Percentiles rank a stretch among this genome's conserved stretches.
phyloP scores from a whole-genome alignment of 2,329 filamentous ascomycete genomes.

The Mycocentrospora acerina region DNA sequence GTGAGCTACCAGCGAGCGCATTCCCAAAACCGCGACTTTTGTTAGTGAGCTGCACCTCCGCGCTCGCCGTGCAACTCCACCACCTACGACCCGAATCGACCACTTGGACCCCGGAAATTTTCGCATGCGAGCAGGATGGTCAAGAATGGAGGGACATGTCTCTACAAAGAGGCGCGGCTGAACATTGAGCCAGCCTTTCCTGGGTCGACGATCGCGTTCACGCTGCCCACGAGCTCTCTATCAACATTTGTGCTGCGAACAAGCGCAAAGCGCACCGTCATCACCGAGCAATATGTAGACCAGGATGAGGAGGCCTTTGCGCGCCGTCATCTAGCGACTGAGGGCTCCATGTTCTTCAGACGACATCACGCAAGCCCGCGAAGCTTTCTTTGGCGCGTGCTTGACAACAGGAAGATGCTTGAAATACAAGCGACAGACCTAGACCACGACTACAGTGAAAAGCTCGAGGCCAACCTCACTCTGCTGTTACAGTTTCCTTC shows the following conservation, averaged over 20 bases:
- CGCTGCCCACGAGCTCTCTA: constrained; percentile 36
- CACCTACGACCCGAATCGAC: constrained; percentile 11
- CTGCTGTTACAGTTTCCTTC: constrained; percentile 77
- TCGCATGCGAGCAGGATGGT: constrained; percentile 70
- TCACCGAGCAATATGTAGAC: constrained; percentile 43
- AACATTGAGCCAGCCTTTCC: constrained; percentile 74
- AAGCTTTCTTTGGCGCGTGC: constrained; percentile 86
- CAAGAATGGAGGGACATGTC: constrained; percentile 61
- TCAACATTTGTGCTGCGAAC: constrained; percentile 36
- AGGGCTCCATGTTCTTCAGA: constrained; percentile 84
- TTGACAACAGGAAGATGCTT: constrained; percentile 76
- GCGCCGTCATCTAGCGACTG: constrained; percentile 67
- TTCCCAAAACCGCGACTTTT: constrained; percentile 28
- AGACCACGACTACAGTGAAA: constrained; percentile 64
- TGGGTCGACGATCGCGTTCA: constrained; percentile 69
- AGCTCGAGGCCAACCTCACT: constrained; percentile 69
- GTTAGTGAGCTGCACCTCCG: constrained; percentile 32
- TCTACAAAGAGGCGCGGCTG: constrained; percentile 85
- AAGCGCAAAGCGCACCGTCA: constrained; percentile 34
- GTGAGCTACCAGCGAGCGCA: constrained; percentile 15
- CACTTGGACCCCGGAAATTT: constrained; percentile 3
- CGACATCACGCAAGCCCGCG: constrained; percentile 73
- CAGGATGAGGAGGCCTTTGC: constrained; percentile 75
- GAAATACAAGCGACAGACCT: constrained; percentile 84
- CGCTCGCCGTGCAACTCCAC: constrained; percentile 19